Conservation (phyloP, 2,329 filamentous ascomycete species). For the Zymoseptoria passerinii region DNA sequence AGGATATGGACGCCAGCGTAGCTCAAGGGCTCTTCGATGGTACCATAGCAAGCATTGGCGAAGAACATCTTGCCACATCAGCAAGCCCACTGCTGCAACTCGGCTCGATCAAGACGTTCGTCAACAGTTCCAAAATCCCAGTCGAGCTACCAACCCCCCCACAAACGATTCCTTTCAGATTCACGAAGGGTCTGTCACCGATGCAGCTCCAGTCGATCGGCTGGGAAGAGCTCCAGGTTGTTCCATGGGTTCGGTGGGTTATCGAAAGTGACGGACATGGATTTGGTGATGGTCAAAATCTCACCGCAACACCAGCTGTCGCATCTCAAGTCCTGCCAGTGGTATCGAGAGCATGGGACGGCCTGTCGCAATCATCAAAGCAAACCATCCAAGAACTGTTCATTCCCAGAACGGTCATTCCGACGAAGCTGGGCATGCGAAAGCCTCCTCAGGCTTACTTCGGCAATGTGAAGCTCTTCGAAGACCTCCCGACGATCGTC, state of each 20-base stretch:
- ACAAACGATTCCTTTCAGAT: slow-evolving; percentile 74
- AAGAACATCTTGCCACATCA: slow-evolving; percentile 44
- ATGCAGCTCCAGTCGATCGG: slow-evolving; percentile 70
- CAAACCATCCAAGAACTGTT: slow-evolving; percentile 57
- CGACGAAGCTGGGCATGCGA: slow-evolving; percentile 84
- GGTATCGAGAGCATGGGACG: slow-evolving; percentile 84
- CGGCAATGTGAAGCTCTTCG: slow-evolving; percentile 84
- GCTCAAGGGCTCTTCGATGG: slow-evolving; percentile 67
- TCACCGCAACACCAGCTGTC: slow-evolving; percentile 66
- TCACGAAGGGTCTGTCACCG: slow-evolving; percentile 61
- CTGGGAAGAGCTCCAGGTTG: slow-evolving; percentile 76
- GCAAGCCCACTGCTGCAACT: slow-evolving; percentile 68
- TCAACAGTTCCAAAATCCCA: slow-evolving; percentile 71
- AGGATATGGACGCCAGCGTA: slow-evolving; percentile 62
- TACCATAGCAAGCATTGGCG: slow-evolving; percentile 59
- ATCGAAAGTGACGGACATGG: slow-evolving; percentile 57
- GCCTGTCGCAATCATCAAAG: slow-evolving; percentile 59
- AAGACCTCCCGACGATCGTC: slow-evolving; percentile 77
- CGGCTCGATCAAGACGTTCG: slow-evolving; percentile 63
- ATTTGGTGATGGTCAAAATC: slow-evolving; percentile 54
- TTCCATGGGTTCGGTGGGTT: slow-evolving; percentile 77
- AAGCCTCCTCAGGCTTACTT: slow-evolving; percentile 84
- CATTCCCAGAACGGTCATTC: slow-evolving; percentile 64
- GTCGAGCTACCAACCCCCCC: slow-evolving; percentile 72
- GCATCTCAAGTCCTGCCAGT: slow-evolving; percentile 68